phyloP scores from a whole-genome alignment of 371 early-diverging fungal genomes.

The Phascolomyces articulosus region DNA sequence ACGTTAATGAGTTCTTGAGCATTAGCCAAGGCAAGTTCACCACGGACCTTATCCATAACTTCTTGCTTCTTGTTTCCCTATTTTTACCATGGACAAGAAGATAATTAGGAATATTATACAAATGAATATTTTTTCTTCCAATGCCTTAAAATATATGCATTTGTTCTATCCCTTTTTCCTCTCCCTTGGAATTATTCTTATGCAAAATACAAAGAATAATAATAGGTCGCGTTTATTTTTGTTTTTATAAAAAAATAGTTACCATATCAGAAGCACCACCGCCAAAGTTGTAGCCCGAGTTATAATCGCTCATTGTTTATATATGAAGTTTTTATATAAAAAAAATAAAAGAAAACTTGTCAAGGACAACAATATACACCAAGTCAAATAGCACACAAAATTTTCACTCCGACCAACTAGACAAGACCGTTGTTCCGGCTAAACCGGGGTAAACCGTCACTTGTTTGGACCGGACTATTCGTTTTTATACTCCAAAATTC shows the following conservation, averaged over 20 bases:
- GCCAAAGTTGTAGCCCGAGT: slow-evolving; percentile 42
- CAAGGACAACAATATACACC: neutral
- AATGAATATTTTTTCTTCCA: neutral
- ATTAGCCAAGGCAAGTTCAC: slow-evolving; percentile 85
- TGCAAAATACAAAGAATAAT: no score
- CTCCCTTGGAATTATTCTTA: no score
- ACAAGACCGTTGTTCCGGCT: no score
- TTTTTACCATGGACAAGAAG: neutral
- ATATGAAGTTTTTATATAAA: neutral
- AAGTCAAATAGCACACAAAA: neutral
- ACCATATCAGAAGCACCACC: slow-evolving; percentile 25
- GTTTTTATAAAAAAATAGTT: slow-evolving; percentile 1
- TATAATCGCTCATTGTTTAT: slow-evolving; percentile 41
- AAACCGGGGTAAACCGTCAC: no score
- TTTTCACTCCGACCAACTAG: no score
- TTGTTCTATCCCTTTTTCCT: no score
- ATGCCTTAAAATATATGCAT: no score
- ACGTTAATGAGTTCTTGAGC: slow-evolving; percentile 87
- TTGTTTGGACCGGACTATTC: no score
- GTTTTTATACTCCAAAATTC: no score
- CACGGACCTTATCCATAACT: slow-evolving; percentile 84
- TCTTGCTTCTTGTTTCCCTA: slow-evolving; percentile 76
- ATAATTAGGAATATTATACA: neutral
- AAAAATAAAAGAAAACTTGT: neutral
- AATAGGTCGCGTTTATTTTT: no score